phyloP scores from a whole-genome alignment of 2,329 filamentous ascomycete genomes.

The Fusarium verrucosum region DNA sequence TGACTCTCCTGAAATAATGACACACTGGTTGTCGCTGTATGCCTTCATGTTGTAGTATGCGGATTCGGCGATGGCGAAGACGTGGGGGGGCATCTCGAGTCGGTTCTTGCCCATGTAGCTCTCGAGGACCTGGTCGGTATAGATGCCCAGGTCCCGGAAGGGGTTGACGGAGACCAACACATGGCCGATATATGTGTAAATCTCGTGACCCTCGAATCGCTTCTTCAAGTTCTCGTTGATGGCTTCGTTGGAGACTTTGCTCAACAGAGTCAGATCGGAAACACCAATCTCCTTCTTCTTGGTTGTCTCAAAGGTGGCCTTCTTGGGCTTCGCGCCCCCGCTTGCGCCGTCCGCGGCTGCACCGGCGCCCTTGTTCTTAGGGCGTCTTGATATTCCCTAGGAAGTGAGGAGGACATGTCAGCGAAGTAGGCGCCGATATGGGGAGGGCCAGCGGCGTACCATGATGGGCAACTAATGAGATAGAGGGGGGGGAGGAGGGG shows the following conservation, averaged over 20 bases:
- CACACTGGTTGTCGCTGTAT: slow-evolving; percentile 98
- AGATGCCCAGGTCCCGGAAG: slow-evolving; percentile 96
- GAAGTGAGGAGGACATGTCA: slow-evolving; percentile 18
- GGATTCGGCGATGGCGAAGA: slow-evolving; percentile 96
- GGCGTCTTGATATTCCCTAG: slow-evolving; percentile 54
- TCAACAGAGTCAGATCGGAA: slow-evolving; percentile 95
- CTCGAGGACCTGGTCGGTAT: slow-evolving; percentile 91
- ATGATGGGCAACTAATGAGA: slow-evolving; percentile 42
- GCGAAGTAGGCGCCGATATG: slow-evolving; percentile 19
- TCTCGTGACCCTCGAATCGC: slow-evolving; percentile 95
- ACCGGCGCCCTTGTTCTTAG: slow-evolving; percentile 52
- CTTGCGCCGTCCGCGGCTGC: slow-evolving; percentile 53
- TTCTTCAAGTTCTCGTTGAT: slow-evolving; percentile 99
- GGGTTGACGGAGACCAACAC: slow-evolving; percentile 99
- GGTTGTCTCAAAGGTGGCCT: slow-evolving; percentile 92
- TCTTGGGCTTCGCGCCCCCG: slow-evolving; percentile 77
- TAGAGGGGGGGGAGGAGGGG: slow-evolving; percentile 29
- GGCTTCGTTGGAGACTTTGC: slow-evolving; percentile 98
- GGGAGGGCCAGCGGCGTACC: slow-evolving; percentile 45
- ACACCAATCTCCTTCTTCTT: slow-evolving; percentile 99
- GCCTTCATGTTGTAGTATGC: slow-evolving; percentile 99
- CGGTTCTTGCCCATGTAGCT: slow-evolving; percentile 98
- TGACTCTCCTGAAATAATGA: slow-evolving; percentile 98
- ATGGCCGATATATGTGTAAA: slow-evolving; percentile 99
- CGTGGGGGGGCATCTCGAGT: slow-evolving; percentile 92